Base-by-base conservation (phyloP, 2,329 filamentous ascomycete species). In the Mollisiaceae sp. region DNA sequence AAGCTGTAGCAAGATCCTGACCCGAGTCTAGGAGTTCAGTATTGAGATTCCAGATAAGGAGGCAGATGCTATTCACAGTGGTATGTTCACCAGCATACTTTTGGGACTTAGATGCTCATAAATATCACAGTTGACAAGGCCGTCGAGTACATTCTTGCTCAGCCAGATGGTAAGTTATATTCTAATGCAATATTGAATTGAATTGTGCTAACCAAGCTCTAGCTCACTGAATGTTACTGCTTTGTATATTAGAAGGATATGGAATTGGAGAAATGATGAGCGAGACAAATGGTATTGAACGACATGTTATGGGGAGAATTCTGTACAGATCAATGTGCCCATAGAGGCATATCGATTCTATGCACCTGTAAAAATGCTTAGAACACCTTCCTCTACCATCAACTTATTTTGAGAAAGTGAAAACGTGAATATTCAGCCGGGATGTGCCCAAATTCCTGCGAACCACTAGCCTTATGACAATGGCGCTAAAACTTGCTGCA, bases 21-120 rank as follows among this genome's bases (percentile, higher is more conserved):
- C 70, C 15, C 57, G 70, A 57, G 73, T 71, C 65, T 63, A 72
- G 82, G 84, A 89, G 76, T 88, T 89, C 78, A 87, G 89, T 85
- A 90, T 92, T 81, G 90, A 92, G 82, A 92, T 92, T 75, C 90
- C 90, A 73, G 90, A 92, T 80, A 92, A 92, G 83, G 89, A 92
- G 77, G 90, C 90, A 67, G 90, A 92, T 78, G 84, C 86, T 68
- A 91, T 92, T 77, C 89, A 90, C 82, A 91, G 89, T 78, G 87
- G 89, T 91, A 88, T 73, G 89, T 81, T 24, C 11, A 36, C 14
- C 52, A 35, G 22, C 14, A 39, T 15, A 15, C 54, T 27, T 8
- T n/a, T 18, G 36, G 24, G 12, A 41, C 5, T 14, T 41, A 8
- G 8, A 39, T 47, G 61, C 73, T 77, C 67, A 78, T 68, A 64